A percentile compares a stretch with the other conserved stretches of the same genome.
phyloP scores from a whole-genome alignment of 352 stramenopile genomes.

The Pythium aquatile region DNA sequence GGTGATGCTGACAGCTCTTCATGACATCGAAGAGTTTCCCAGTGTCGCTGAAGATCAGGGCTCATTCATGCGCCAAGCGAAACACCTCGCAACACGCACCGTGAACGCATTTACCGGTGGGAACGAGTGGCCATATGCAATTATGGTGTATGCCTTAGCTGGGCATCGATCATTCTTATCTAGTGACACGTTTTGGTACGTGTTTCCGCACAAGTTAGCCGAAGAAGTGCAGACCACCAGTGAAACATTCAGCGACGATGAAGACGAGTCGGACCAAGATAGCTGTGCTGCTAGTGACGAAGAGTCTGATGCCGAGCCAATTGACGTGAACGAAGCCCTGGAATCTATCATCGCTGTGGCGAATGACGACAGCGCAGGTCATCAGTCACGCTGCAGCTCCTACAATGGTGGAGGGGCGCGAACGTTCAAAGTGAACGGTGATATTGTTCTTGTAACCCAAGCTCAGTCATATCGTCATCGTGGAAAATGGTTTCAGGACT shows the following conservation, averaged over 20 bases:
- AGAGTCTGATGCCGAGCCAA: neutral
- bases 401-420: neutral
- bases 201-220: slow-evolving; percentile 5
- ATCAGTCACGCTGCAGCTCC: neutral
- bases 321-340: neutral
- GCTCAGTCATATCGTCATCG: neutral
- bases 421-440: neutral
- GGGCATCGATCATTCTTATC: slow-evolving; percentile 5
- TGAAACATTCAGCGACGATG: neutral
- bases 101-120: slow-evolving; percentile 5
- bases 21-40: slow-evolving; percentile 8
- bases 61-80: neutral
- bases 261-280: neutral
- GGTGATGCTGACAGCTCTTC: neutral
- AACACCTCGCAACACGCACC: slow-evolving; percentile 8
- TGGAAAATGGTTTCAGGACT: neutral
- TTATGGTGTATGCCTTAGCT: neutral
- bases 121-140: neutral
- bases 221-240: neutral
- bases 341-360: neutral
- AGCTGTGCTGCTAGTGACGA: no score
- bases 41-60: slow-evolving; percentile 3
- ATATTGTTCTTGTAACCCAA: slow-evolving; percentile 1
- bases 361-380: neutral
- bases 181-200: slow-evolving; percentile 12